These are phyloP conservation scores for Monilinia aucupariae DNA, from an alignment of 2,329 filamentous ascomycete genomes.

Conservation along the genomic window DNA sequence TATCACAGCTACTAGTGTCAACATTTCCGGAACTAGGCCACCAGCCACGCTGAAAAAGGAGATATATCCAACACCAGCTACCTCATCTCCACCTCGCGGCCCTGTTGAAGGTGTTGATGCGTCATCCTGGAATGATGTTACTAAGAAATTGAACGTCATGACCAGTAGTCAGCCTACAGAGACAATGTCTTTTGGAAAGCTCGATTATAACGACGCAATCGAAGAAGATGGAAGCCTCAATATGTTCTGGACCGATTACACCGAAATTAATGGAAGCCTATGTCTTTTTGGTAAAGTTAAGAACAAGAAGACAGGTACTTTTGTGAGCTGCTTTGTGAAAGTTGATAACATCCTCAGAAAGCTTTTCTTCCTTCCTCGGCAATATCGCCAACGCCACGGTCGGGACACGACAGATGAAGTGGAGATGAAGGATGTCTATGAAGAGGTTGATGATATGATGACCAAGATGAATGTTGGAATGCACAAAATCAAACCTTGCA, in stretches of 20 bases:
- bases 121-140: constrained; percentile 82
- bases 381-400: constrained; percentile 56
- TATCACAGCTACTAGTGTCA: constrained; percentile 66
- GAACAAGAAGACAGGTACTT: constrained; percentile 73
- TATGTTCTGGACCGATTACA: constrained; percentile 97
- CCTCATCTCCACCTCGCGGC: constrained; percentile 67
- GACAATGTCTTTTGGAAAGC: constrained; percentile 65
- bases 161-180: constrained; percentile 66
- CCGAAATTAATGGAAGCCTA: constrained; percentile 82
- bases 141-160: constrained; percentile 77
- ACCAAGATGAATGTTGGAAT: constrained; percentile 75
- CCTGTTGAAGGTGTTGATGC: constrained; percentile 63
- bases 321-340: constrained; percentile 92
- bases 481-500: constrained; percentile 90
- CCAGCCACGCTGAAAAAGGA: constrained; percentile 70
- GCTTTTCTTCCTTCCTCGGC: constrained; percentile 84
- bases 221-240: constrained; percentile 87
- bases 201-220: constrained; percentile 77
- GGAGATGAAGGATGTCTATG: constrained; percentile 82
- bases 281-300: constrained; percentile 95
- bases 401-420: constrained; percentile 71
- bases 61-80: constrained; percentile 63
- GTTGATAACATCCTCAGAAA: constrained; percentile 91
- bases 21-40: constrained; percentile 75
- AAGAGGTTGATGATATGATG: constrained; percentile 86